These are phyloP conservation scores for Kodamaea laetipori DNA, from an alignment of 805 yeast species.

Conservation along the genomic window DNA sequence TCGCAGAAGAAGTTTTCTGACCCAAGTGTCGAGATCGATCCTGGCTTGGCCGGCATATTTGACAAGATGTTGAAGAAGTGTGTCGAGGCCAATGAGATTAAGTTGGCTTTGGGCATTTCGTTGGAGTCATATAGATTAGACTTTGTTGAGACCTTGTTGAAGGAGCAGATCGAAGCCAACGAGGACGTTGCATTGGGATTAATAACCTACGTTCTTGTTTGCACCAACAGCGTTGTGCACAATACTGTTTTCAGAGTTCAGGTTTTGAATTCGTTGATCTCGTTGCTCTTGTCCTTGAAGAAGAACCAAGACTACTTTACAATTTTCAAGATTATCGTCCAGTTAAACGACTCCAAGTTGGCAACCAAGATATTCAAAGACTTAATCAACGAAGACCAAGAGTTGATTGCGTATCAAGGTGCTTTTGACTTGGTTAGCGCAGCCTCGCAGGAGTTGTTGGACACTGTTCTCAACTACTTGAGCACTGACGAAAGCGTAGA, in stretches of 20 bases:
- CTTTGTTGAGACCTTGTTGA: constrained; percentile 63
- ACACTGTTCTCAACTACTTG: constrained; percentile 49
- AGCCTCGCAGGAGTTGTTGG: constrained; percentile 86
- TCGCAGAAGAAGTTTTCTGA: constrained; percentile 50
- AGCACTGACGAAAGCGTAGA: constrained; percentile 30
- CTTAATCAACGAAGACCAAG: constrained; percentile 52
- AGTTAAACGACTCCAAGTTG: constrained; percentile 72
- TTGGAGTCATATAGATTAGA: constrained; percentile 87
- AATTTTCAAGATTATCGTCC: constrained; percentile 82
- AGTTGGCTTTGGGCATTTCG: constrained; percentile 86
- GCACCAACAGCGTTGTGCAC: constrained; percentile 66
- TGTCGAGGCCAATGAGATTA: constrained; percentile 65
- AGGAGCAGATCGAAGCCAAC: constrained; percentile 35
- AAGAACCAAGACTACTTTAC: constrained; percentile 76
- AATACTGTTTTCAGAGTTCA: constrained; percentile 66
- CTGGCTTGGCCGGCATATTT: constrained; percentile 67
- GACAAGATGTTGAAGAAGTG: constrained; percentile 88
- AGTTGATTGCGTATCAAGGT: constrained; percentile 79
- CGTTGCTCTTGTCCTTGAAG: constrained; percentile 55
- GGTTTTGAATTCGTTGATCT: constrained; percentile 64
- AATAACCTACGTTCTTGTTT: constrained; percentile 73
- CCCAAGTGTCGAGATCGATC: constrained; percentile 46
- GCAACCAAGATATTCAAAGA: constrained; percentile 70
- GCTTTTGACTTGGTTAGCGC: constrained; percentile 93
- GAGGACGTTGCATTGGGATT: constrained; percentile 58